Conservation (phyloP, 257 asterid genomes). For the Solanum medicagineum region DNA sequence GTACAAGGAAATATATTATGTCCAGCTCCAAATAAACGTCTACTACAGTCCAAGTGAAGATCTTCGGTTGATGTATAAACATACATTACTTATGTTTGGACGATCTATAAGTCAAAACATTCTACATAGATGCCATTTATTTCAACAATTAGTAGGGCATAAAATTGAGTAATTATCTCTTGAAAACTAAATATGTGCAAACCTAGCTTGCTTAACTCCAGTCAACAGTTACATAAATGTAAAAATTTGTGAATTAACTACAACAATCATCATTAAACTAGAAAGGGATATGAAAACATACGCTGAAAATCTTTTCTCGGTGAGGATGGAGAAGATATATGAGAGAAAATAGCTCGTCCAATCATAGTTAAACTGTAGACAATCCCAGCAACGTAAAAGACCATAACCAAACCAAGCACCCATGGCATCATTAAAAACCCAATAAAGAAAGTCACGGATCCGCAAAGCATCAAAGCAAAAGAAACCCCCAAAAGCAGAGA, state of each 20-base stretch:
- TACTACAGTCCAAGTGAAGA: not conserved
- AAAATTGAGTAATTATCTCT: not conserved
- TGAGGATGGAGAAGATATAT: constrained; percentile 8
- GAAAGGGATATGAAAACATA: constrained; percentile 11
- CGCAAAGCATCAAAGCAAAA: constrained; percentile 67
- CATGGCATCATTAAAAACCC: constrained; percentile 95
- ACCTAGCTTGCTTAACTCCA: not conserved
- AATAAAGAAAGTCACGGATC: constrained; percentile 84
- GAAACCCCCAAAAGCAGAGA: constrained; percentile 72
- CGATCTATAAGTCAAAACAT: not conserved
- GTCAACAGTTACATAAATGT: not conserved
- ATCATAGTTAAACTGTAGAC: constrained; percentile 73
- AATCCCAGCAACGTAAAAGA: constrained; percentile 63
- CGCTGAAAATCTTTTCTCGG: constrained; percentile 45
- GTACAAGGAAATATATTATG: too few species aligned
- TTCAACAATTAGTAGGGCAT: not conserved
- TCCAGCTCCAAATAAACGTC: not conserved
- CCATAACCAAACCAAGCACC: constrained; percentile 66
- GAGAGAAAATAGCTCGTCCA: constrained; percentile 56
- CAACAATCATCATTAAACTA: not conserved
- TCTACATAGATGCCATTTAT: not conserved
- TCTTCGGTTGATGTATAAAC: not conserved
- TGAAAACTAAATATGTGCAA: not conserved
- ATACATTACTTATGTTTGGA: not conserved
- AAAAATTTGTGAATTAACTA: not conserved